Conservation (phyloP, 441 rosid species). For the Aquilaria agallochum region DNA sequence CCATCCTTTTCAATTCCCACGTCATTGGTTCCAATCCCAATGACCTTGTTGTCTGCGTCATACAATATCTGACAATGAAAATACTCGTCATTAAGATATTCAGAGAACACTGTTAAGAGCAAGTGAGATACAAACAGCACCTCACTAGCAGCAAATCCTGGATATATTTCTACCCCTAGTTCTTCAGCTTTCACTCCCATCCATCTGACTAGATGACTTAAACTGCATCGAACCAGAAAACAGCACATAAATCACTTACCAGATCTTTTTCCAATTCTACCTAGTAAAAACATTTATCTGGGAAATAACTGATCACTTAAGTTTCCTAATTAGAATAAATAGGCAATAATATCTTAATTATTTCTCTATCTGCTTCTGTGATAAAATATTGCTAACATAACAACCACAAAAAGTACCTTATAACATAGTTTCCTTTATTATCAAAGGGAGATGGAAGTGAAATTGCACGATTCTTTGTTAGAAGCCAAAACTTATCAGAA, state of each 20-base stretch:
- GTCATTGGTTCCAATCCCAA: conserved; percentile 90
- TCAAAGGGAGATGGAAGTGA: conserved; percentile 89
- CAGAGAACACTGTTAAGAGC: conserved; percentile 5
- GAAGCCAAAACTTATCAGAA: conserved; percentile 86
- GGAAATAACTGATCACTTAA: no score
- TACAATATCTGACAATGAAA: conserved; percentile 56
- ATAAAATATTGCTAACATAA: no score
- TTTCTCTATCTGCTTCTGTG: no score
- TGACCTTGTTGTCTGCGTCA: conserved; percentile 55
- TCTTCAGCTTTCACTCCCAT: conserved; percentile 94
- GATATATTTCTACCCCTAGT: conserved; percentile 93
- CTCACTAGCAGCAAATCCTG: conserved; percentile 96
- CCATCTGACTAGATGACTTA: conserved; percentile 90
- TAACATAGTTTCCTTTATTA: conserved; percentile 86
- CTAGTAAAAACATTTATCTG: no score
- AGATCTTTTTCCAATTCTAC: not conserved
- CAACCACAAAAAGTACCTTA: conserved; percentile 46
- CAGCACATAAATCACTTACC: no score
- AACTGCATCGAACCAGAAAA: conserved; percentile 33
- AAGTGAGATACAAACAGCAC: conserved; percentile 28
- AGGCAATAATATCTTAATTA: no score
- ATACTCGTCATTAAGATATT: conserved; percentile 16
- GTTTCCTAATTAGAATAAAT: no score
- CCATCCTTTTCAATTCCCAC: conserved; percentile 97
- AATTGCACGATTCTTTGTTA: conserved; percentile 70